Evolutionary conservation across 768 basidiomycete genomes (phyloP).

Genomic region (Leccinum subgranulosum): DNA sequence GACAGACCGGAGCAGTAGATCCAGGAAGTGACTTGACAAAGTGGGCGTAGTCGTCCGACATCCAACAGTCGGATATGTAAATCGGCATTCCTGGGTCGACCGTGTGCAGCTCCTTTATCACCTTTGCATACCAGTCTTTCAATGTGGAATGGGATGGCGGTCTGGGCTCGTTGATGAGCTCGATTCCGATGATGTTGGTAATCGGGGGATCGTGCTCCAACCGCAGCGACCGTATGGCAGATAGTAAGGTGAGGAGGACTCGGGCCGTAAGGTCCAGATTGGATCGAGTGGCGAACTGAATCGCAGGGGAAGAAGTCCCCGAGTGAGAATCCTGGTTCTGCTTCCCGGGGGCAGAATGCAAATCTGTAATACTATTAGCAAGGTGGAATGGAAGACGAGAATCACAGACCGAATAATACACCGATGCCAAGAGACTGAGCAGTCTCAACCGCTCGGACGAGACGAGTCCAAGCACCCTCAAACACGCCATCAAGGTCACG

Average conservation of each 20-base stretch:
- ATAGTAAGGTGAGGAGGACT: slow-evolving; percentile 44
- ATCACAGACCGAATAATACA: slow-evolving; percentile 59
- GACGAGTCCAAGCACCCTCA: slow-evolving; percentile 64
- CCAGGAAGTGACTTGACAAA: slow-evolving; percentile 41
- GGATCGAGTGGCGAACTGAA: slow-evolving; percentile 46
- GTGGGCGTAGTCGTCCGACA: slow-evolving; percentile 57
- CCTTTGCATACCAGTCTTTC: slow-evolving; percentile 59
- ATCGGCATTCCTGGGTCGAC: slow-evolving; percentile 59
- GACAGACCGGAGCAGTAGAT: slow-evolving; percentile 44
- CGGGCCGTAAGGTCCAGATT: slow-evolving; percentile 48
- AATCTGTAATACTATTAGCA: slow-evolving; percentile 42
- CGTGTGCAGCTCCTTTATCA: slow-evolving; percentile 49
- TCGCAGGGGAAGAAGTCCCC: slow-evolving; percentile 49
- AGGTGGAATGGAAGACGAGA: slow-evolving; percentile 7
- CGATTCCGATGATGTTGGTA: slow-evolving; percentile 51
- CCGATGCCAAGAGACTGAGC: slow-evolving; percentile 63
- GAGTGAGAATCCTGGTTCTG: slow-evolving; percentile 69
- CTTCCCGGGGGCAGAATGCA: slow-evolving; percentile 74
- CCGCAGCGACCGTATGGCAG: slow-evolving; percentile 44
- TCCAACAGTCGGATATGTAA: slow-evolving; percentile 77
- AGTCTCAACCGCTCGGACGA: slow-evolving; percentile 54
- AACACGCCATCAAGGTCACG: slow-evolving; percentile 47
- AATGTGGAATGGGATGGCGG: slow-evolving; percentile 49
- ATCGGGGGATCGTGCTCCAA: slow-evolving; percentile 39
- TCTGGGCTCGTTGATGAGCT: slow-evolving; percentile 59